Evolutionary conservation across 2,329 filamentous ascomycete genomes (phyloP), one percentile per base, ranked within the genome.

Genomic region (Trichoderma gracile): DNA sequence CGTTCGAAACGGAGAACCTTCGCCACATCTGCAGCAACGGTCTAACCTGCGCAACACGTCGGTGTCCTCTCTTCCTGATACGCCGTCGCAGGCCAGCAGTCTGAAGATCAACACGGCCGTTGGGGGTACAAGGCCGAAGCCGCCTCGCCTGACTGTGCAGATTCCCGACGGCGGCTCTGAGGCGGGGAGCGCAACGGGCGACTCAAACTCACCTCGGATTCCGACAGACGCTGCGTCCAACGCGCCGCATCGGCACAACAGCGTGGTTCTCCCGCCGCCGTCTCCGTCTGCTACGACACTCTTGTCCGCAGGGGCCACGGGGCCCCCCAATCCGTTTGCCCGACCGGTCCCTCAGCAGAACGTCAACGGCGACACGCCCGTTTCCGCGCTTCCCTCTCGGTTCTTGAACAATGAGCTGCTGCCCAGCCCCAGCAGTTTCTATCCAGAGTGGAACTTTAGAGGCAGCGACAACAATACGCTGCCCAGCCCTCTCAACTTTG

Each of bases 271-370:
- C 6, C 95, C 95, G 19, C 94, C 94, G 8, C 95, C 95, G 0
- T 97, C 95, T 1, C 94, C 95, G 0, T 96, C 92, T 33, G 91
- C 92, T 2, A 90, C 90, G 23, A 87, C 92, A 2, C 82, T 98
- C 7, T 81, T 97, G 63, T 97, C 93, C 54, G 95, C 95, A 0
- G 95, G 95, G 46, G 94, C 95, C 9, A 90, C 89, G 43, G 95
- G 95, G 0, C 95, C 95, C 15, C 93, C 93, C 2, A 99, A 99
- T 75, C 95, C 95, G 0, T 99, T 98, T 75, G 95, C 95, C 8
- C 85, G 94, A 47, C 95, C 94, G 0, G 85, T 89, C 27, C 92
- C 91, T 5, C 91, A 93, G 30, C 82, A 86, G 64, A 86, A 84
- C 70, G 78, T 81, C 68, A 82, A 80, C 66, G 79, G 76, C 23